Conservation (phyloP, 1,284 basidiomycete species). For the Austropuccinia psidii region DNA sequence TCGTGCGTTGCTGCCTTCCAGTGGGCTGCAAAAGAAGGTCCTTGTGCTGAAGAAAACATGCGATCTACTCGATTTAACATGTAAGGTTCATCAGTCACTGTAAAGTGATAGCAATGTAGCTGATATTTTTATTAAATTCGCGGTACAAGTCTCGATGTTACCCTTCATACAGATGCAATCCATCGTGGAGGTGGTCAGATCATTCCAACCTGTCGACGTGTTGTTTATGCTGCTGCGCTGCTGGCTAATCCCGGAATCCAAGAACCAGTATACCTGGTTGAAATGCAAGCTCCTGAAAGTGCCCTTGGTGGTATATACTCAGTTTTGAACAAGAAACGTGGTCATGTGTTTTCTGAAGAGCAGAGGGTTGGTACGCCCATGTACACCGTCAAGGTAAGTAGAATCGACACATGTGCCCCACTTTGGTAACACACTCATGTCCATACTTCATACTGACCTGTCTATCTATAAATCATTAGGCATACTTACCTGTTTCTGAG, state of each 20-base stretch:
- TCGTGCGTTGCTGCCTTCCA: slow-evolving; percentile 99
- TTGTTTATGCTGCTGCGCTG: slow-evolving; percentile 88
- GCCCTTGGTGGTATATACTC: slow-evolving; percentile 98
- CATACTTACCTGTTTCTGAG: slow-evolving; percentile 91
- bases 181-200: slow-evolving; percentile 99
- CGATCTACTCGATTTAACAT: slow-evolving; percentile 96
- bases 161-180: slow-evolving; percentile 92
- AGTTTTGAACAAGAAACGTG: slow-evolving; percentile 90
- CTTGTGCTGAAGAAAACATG: slow-evolving; percentile 94
- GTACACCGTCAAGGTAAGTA: slow-evolving; percentile 81
- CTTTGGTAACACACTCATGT: background rate
- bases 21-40: slow-evolving; percentile 99
- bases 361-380: slow-evolving; percentile 96
- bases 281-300: slow-evolving; percentile 96
- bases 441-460: background rate
- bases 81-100: slow-evolving; percentile 73
- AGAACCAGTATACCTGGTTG: slow-evolving; percentile 95
- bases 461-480: slow-evolving; percentile 45
- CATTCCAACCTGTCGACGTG: slow-evolving; percentile 92
- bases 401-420: background rate
- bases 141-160: slow-evolving; percentile 30
- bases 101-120: background rate
- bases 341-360: slow-evolving; percentile 96
- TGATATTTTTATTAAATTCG: background rate
- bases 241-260: slow-evolving; percentile 86